Evolutionary conservation across 225 moss, liverwort and hornwort genomes (phyloP), one percentile per base, ranked within the genome.

Genomic region (Antitrichia curtipendula): DNA sequence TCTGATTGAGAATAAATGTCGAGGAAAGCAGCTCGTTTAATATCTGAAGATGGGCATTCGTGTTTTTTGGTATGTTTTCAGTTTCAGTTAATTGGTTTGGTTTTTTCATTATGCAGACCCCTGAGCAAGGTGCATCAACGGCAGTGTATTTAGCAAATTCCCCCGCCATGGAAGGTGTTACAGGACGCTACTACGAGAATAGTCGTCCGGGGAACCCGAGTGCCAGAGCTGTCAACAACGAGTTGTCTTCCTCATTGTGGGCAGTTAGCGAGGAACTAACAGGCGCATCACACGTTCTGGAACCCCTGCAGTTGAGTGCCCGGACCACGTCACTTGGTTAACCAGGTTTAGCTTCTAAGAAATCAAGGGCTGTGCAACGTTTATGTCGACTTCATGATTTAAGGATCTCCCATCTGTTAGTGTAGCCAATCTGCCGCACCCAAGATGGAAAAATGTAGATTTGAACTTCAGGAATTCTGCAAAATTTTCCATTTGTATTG

Each of bases 71-170:
- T 24, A 41, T 59, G n/a, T 81, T 73, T 27, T 71, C 49, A 62
- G 24, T 59, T 75, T 19, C 49, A 52, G 32, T 49, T 61, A 7
- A n/a, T 13, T 50, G 18, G 28, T 71, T 69, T 74, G 49, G 59
- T 4, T 15, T 71, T 70, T 41, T 40, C 9, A 54, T 54, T 68
- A 85, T 87, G 86, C 92, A 98, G 96, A 96, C 94, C 68, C 91
- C 97, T 43, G 93, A 94, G 74, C 82, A 98, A 90, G 96, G 97
- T 84, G 97, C 96, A 57, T 95, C 94, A 31, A 96, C 97, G 5
- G 93, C 94, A 21, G 91, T 96, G 21, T 93, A 93, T 85, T 85
- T 96, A 59, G 94, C 95, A 80, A 94, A 89, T 50, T 90, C 96
- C 86, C 90, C 93, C 3, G 86, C 88, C 66, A 83, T 96, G 79